Conservation (phyloP, 148 eudicot species). For the Pharnaceum exiguum region DNA sequence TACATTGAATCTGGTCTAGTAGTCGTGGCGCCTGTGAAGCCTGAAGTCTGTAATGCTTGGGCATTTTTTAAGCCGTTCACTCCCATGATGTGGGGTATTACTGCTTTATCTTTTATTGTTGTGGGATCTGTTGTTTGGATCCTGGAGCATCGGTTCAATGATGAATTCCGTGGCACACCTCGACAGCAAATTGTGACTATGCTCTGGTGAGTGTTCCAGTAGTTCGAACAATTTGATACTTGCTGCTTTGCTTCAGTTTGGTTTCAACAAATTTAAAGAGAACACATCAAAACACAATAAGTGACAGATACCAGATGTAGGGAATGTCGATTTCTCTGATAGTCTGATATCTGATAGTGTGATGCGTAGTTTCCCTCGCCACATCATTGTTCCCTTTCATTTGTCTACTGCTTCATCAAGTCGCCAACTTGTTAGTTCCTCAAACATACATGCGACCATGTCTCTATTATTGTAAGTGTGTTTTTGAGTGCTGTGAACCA, state of each 20-base stretch:
- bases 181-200: constrained; percentile 47
- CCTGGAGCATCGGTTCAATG: constrained; percentile 61
- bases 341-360: too few relatives aligned
- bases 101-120: constrained; percentile 39
- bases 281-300: too few relatives aligned
- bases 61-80: constrained; percentile 60
- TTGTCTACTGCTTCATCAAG: too few relatives aligned
- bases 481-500: too few relatives aligned
- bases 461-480: too few relatives aligned
- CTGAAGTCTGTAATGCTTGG: constrained; percentile 45
- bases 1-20: constrained; percentile 62
- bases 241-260: not conserved
- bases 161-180: constrained; percentile 75
- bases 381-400: too few relatives aligned
- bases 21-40: constrained; percentile 47
- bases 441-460: too few relatives aligned
- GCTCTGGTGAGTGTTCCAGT: constrained; percentile 39
- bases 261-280: not conserved
- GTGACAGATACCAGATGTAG: too few relatives aligned
- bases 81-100: constrained; percentile 53
- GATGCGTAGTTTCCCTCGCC: too few relatives aligned
- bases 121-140: constrained; percentile 67
- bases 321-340: too few relatives aligned
- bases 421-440: too few relatives aligned
- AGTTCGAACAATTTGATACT: not conserved